A percentile compares a stretch with the other conserved stretches of the same genome.
phyloP scores from a whole-genome alignment of 83 land plant species.

The Picea engelmannii region DNA sequence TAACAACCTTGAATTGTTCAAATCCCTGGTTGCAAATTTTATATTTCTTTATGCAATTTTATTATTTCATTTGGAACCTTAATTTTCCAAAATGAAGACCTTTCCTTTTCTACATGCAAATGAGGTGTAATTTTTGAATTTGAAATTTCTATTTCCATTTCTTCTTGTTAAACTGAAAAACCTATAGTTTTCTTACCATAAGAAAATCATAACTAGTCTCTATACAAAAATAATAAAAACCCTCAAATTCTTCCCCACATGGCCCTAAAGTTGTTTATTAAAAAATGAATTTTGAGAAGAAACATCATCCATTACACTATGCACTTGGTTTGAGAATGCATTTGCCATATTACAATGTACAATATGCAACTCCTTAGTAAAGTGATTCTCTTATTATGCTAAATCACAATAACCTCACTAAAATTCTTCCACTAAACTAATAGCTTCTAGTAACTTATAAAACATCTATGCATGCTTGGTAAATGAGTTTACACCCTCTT shows the following conservation, averaged over 20 bases:
- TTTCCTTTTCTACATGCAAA: background rate
- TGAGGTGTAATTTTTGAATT: no score
- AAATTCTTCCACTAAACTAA: constrained; percentile 55
- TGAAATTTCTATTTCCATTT: background rate
- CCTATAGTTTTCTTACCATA: background rate
- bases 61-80: constrained; percentile 40
- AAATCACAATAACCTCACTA: constrained; percentile 48
- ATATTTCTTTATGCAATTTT: constrained; percentile 37
- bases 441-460: constrained; percentile 66
- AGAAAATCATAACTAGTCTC: background rate
- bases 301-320: constrained; percentile 9
- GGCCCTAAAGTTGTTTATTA: background rate
- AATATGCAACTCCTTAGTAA: constrained; percentile 38
- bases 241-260: constrained; percentile 16
- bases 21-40: constrained; percentile 34
- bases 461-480: constrained; percentile 72
- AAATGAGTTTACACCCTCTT: constrained; percentile 38
- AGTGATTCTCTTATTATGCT: constrained; percentile 43
- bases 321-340: constrained; percentile 33
- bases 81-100: constrained; percentile 25
- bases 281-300: constrained; percentile 1
- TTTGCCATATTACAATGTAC: constrained; percentile 25
- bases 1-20: constrained; percentile 37
- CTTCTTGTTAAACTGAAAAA: background rate
- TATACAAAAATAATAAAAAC: background rate